phyloP scores from a whole-genome alignment of 176 grass and related monocot species.

The Miscanthus lutarioriparius region DNA sequence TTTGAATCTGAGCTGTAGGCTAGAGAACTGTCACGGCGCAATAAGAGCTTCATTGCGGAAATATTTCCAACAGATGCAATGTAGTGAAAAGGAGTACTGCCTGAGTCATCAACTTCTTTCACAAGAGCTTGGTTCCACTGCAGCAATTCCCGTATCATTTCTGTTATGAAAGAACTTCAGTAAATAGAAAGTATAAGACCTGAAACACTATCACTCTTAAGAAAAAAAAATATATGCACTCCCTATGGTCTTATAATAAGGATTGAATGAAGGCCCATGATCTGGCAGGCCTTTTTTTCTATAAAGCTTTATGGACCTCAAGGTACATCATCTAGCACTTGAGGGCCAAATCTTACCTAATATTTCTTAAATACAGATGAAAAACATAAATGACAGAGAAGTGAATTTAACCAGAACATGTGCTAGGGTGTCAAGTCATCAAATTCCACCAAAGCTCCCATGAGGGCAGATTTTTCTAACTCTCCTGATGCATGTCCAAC shows the following conservation, averaged over 20 bases:
- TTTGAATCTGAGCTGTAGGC: slow-evolving; percentile 50
- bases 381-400: background rate
- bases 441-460: background rate
- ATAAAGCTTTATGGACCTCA: background rate
- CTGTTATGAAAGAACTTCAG: slow-evolving; percentile 55
- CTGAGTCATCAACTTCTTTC: slow-evolving; percentile 49
- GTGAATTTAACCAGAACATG: background rate
- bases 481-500: background rate
- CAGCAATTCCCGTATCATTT: slow-evolving; percentile 55
- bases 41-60: slow-evolving; percentile 45
- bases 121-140: slow-evolving; percentile 40
- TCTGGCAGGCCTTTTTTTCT: background rate
- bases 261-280: background rate
- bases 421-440: background rate
- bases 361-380: background rate
- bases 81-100: slow-evolving; percentile 76
- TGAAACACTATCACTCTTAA: slow-evolving; percentile 7
- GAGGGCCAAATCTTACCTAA: background rate
- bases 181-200: slow-evolving; percentile 16
- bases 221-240: background rate
- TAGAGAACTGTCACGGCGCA: slow-evolving; percentile 42
- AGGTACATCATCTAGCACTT: background rate
- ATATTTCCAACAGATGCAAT: slow-evolving; percentile 52
- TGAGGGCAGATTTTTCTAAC: background rate
- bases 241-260: background rate